Base-by-base conservation (phyloP, 345 rosid genomes). In the Brassica rapa region DNA sequence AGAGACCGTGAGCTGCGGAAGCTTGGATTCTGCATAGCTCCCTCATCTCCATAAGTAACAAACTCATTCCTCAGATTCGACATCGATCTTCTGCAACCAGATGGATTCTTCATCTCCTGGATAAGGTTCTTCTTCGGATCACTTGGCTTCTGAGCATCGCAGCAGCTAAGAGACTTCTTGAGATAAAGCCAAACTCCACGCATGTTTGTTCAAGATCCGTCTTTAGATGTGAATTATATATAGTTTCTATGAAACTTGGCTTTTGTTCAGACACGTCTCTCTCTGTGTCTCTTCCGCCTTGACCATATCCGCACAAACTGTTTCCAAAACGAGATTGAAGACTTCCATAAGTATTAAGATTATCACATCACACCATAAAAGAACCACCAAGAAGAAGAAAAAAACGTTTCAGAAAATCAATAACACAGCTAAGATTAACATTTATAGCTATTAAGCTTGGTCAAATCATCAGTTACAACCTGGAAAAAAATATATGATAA, bases 1-100 rank as follows among this genome's bases (percentile, higher is more conserved):
- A 86, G 24, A 41, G 91, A 86, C 75, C 84, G 80, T 8, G 94
- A 89, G 78, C 89, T 87, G 24, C 83, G 80, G 67, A 61, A 66
- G 4, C 66, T 73, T 32, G 65, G 81, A 61, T 86, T 75, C 81
- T 81, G 81, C 79, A 82, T 78, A 29, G 71, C 51, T 73, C 21
- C 66, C 32, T 74, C 82, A 21, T 74, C 67, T 63, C 71, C 72
- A 53, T 51, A 35, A 37, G 86, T 84, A 4, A 75, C 79, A 30
- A 86, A 62, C 6, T 84, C 81, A 61, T 83, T 83, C 55, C 85
- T 82, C 4, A 86, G 72, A 77, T 80, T 84, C 8, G 86, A 75
- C 39, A 82, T 24, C 16, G 89, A 85, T 78, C 81, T 86, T 62
- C 87, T 85, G 66, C 85, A 83, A 4, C 77, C 76, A 14, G 76